Conservation (phyloP, 495 filamentous ascomycete species). For the Hyphodiscus hymeniophilus region DNA sequence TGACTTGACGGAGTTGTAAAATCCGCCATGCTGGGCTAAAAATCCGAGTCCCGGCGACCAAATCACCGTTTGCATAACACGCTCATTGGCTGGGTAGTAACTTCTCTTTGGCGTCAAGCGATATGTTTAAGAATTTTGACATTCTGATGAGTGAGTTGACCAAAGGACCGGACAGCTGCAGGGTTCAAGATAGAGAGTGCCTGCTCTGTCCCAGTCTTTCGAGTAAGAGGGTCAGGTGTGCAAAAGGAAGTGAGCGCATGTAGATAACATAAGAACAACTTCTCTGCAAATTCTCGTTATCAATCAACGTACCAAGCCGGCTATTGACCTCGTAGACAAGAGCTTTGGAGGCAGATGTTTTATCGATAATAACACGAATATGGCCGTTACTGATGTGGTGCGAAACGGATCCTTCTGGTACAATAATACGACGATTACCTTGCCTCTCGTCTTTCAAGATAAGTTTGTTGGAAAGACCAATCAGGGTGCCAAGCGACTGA, state of each 20-base stretch:
- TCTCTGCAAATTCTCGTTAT: too few species aligned
- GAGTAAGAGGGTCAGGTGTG: slow-evolving; percentile 48
- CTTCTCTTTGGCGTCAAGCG: slow-evolving; percentile 42
- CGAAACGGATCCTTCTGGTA: too few species aligned
- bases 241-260: slow-evolving; percentile 54
- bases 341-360: too few species aligned
- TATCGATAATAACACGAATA: too few species aligned
- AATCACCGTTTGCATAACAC: slow-evolving; percentile 39
- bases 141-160: slow-evolving; percentile 31
- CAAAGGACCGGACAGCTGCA: slow-evolving; percentile 43
- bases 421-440: too few species aligned
- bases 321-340: too few species aligned
- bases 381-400: too few species aligned
- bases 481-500: too few species aligned
- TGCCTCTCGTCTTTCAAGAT: too few species aligned
- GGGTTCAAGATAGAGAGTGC: slow-evolving; percentile 40
- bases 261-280: slow-evolving; percentile 46
- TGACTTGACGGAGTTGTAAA: slow-evolving; percentile 29
- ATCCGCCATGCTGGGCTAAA: slow-evolving; percentile 44
- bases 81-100: slow-evolving; percentile 40
- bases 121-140: slow-evolving; percentile 34
- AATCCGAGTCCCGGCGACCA: slow-evolving; percentile 33
- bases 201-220: slow-evolving; percentile 54
- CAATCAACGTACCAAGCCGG: too few species aligned
- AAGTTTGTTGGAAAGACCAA: too few species aligned